Evolutionary conservation across 345 rosid genomes (phyloP).

Genomic region (Punica granatum): DNA sequence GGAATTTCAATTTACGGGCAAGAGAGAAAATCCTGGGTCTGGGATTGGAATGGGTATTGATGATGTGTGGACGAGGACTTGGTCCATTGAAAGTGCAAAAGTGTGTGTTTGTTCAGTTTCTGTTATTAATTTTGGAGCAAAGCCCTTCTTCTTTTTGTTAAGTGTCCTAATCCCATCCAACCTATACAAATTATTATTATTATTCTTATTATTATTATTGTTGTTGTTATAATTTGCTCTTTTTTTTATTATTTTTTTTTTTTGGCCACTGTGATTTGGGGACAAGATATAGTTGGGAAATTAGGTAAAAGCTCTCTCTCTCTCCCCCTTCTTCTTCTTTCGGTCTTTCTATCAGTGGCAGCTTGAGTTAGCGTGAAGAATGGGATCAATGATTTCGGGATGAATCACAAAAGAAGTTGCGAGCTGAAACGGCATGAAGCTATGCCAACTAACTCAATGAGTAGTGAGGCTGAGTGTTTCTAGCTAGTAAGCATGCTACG

Average conservation of each 20-base stretch:
- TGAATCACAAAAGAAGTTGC: constrained; percentile 5
- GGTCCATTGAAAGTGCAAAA: constrained; percentile 7
- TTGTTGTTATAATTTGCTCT: no score
- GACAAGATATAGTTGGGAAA: constrained; percentile 1
- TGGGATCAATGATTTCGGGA: constrained; percentile 24
- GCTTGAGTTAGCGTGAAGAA: constrained; percentile 17
- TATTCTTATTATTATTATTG: no score
- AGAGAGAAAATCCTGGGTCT: no score
- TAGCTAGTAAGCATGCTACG: no score
- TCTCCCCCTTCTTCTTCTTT: background rate
- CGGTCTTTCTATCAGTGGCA: background rate
- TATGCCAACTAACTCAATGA: background rate
- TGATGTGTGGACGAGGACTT: no score
- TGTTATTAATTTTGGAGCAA: background rate
- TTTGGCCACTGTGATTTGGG: background rate
- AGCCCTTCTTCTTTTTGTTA: background rate
- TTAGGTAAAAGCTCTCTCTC: background rate
- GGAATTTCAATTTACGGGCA: no score
- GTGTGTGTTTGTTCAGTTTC: constrained; percentile 6
- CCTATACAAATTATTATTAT: background rate
- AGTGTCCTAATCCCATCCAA: background rate
- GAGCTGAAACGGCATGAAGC: background rate
- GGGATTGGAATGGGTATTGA: no score
- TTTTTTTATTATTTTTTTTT: constrained; percentile 3
- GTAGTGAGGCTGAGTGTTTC: no score